Conservation (phyloP, 2,329 filamentous ascomycete genomes). For the Purpureocillium lavendulum region DNA sequence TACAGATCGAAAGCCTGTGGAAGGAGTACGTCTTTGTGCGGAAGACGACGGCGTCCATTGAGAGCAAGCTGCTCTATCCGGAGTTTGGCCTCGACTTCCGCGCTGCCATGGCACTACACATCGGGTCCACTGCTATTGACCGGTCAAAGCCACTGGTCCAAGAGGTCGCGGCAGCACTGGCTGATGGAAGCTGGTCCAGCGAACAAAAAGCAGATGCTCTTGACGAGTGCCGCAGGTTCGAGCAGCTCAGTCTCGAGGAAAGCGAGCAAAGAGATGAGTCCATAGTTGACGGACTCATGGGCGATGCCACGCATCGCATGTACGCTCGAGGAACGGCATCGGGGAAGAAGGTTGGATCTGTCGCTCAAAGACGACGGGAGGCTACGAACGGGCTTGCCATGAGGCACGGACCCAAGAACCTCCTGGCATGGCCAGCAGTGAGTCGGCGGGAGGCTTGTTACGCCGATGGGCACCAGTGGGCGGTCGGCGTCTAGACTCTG, state of each 20-base stretch:
- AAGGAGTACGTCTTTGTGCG: slow-evolving; percentile 21
- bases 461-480: slow-evolving; percentile 1
- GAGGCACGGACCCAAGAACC: background rate
- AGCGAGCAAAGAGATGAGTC: too few relatives aligned
- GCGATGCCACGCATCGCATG: too few relatives aligned
- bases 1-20: slow-evolving; percentile 25
- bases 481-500: background rate
- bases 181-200: background rate
- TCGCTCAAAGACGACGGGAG: background rate
- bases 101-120: slow-evolving; percentile 18
- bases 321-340: too few relatives aligned
- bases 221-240: too few relatives aligned
- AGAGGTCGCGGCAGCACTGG: slow-evolving; percentile 10
- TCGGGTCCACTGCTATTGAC: slow-evolving; percentile 13
- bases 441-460: background rate
- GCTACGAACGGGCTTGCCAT: background rate
- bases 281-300: too few relatives aligned
- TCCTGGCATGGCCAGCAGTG: slow-evolving; percentile 3
- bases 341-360: too few relatives aligned
- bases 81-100: slow-evolving; percentile 19
- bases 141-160: slow-evolving; percentile 12
- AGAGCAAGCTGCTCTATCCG: slow-evolving; percentile 25
- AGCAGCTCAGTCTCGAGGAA: too few relatives aligned
- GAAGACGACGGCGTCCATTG: slow-evolving; percentile 20
- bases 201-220: too few relatives aligned